Conservation (phyloP, 2,329 filamentous ascomycete species). For the Fusarium tanahbumbuense region DNA sequence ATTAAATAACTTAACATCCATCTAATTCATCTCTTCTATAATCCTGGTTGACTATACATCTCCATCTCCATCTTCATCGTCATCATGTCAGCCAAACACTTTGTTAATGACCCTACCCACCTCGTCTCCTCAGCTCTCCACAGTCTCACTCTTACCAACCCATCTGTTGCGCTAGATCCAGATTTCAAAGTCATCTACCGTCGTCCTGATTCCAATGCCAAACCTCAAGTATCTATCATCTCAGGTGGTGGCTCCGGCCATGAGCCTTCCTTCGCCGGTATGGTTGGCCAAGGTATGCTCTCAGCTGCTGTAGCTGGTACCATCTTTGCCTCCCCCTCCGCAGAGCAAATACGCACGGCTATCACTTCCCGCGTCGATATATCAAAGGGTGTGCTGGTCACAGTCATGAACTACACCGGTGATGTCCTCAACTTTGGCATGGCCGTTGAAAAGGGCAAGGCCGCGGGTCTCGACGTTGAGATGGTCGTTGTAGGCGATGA, state of each 20-base stretch:
- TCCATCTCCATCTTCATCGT: slow-evolving; percentile 12
- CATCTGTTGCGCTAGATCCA: slow-evolving; percentile 80
- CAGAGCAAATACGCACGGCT: slow-evolving; percentile 83
- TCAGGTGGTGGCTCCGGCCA: slow-evolving; percentile 92
- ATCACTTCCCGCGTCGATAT: slow-evolving; percentile 79
- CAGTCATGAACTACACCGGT: slow-evolving; percentile 95
- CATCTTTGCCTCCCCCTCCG: slow-evolving; percentile 84
- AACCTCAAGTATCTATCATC: slow-evolving; percentile 81
- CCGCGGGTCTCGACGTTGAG: slow-evolving; percentile 79
- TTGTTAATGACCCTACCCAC: slow-evolving; percentile 84
- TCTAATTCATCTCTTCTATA: neutral
- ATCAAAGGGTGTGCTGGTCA: slow-evolving; percentile 82
- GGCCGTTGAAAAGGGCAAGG: slow-evolving; percentile 90
- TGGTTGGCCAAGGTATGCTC: slow-evolving; percentile 85
- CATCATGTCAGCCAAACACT: slow-evolving; percentile 77
- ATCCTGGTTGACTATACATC: slow-evolving; percentile 8
- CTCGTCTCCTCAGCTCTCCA: slow-evolving; percentile 82
- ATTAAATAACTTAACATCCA: neutral
- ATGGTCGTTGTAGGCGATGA: slow-evolving; percentile 96
- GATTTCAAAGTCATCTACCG: slow-evolving; percentile 88
- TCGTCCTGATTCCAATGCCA: slow-evolving; percentile 61
- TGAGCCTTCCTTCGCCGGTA: slow-evolving; percentile 87
- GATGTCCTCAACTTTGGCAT: slow-evolving; percentile 94
- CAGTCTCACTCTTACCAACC: slow-evolving; percentile 85
- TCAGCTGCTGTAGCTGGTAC: slow-evolving; percentile 86